Conservation (phyloP, 2,329 filamentous ascomycete species). For the Fusarium irregulare region DNA sequence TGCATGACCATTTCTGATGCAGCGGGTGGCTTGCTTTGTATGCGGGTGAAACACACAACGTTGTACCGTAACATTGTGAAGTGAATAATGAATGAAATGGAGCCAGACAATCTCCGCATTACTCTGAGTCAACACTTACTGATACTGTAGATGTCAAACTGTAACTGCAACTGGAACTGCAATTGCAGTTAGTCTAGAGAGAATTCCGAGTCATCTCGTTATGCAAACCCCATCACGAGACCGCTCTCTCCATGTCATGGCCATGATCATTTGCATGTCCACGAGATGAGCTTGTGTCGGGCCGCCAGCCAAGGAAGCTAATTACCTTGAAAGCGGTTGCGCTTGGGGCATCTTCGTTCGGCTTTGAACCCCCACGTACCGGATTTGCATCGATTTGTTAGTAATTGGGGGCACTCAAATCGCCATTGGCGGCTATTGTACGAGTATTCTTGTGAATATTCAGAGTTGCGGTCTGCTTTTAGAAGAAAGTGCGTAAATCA, state of each 20-base stretch:
- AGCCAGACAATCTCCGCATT: slow-evolving; percentile 8
- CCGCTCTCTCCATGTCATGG: slow-evolving; percentile 7
- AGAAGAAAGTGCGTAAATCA: background rate
- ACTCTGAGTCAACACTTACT: slow-evolving; percentile 8
- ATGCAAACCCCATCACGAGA: slow-evolving; percentile 28
- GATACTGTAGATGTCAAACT: background rate
- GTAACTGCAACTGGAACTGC: background rate
- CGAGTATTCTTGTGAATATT: background rate
- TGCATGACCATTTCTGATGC: slow-evolving; percentile 37
- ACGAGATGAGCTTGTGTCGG: slow-evolving; percentile 32
- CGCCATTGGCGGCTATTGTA: slow-evolving; percentile 15
- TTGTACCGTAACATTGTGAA: slow-evolving; percentile 28
- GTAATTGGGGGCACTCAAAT: slow-evolving; percentile 4
- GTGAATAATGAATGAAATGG: slow-evolving; percentile 1
- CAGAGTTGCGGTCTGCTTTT: background rate
- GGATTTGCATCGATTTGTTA: slow-evolving; percentile 5
- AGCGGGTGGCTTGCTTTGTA: slow-evolving; percentile 37
- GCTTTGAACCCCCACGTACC: slow-evolving; percentile 25
- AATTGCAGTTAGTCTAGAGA: background rate
- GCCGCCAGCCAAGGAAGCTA: slow-evolving; percentile 31
- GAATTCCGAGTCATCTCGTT: slow-evolving; percentile 19
- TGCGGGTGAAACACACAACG: slow-evolving; percentile 34
- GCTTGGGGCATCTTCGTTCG: slow-evolving; percentile 22
- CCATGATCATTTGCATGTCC: slow-evolving; percentile 19
- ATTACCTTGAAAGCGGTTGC: slow-evolving; percentile 9